Evolutionary conservation across 805 yeast genomes (phyloP).

Genomic region (Lipomyces orientalis): DNA sequence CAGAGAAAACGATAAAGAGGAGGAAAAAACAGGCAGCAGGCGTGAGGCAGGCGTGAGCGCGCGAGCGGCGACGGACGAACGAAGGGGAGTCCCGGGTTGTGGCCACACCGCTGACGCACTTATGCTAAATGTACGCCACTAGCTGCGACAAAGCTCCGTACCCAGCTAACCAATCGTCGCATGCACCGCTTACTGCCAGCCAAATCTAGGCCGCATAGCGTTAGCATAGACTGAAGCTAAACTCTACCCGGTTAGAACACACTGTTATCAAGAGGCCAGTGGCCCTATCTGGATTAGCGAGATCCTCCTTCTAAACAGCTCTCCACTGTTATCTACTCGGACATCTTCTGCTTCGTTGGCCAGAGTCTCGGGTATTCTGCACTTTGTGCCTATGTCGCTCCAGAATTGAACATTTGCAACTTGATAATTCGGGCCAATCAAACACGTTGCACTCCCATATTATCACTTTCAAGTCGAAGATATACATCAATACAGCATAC

Average conservation of each 20-base stretch:
- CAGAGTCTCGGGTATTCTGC: no score
- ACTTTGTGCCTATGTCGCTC: no score
- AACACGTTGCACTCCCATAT: no score
- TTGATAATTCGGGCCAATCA: no score
- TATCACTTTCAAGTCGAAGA: no score
- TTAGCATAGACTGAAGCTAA: not conserved
- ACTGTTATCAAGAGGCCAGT: not conserved
- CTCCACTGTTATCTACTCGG: no score
- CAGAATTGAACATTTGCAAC: no score
- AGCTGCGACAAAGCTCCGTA: conserved; percentile 3
- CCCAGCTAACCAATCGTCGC: conserved; percentile 21
- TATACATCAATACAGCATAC: no score
- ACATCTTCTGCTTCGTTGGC: no score
- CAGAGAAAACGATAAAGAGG: conserved; percentile 3
- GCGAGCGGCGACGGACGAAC: conserved; percentile 9
- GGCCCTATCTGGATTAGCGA: not conserved
- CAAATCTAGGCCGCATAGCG: not conserved
- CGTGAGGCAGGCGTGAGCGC: no score
- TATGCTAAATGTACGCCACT: conserved; percentile 9
- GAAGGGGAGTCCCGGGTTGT: conserved; percentile 1
- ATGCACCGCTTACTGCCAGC: not conserved
- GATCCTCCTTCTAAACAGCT: no score
- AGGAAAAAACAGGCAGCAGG: not conserved
- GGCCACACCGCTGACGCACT: not conserved
- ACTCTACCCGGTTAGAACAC: not conserved